Evolutionary conservation across 495 filamentous ascomycete genomes (phyloP).

Genomic region (Aspergillus ellipticus): DNA sequence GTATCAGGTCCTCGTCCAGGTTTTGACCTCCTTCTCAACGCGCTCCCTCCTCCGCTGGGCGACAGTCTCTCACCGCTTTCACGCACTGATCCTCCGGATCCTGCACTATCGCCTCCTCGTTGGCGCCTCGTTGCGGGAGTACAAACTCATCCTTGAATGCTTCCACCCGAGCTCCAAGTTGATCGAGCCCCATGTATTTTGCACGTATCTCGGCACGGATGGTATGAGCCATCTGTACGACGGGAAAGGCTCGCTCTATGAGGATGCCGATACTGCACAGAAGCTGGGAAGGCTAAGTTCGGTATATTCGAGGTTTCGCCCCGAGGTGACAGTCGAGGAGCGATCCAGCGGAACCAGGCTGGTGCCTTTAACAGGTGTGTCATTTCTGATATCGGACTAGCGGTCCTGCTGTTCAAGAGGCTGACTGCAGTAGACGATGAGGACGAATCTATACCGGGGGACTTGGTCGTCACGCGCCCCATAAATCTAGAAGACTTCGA

Average conservation of each 20-base stretch:
- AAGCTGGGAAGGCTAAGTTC: conserved; percentile 34
- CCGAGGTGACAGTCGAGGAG: conserved; percentile 47
- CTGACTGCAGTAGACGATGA: conserved; percentile 35
- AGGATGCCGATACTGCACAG: conserved; percentile 24
- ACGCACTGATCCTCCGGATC: conserved; percentile 63
- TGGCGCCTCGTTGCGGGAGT: conserved; percentile 53
- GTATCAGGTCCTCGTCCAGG: conserved; percentile 65
- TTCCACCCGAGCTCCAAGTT: conserved; percentile 69
- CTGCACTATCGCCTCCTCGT: conserved; percentile 60
- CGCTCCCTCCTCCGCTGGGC: conserved; percentile 56
- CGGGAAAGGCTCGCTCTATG: conserved; percentile 39
- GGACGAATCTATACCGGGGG: not conserved
- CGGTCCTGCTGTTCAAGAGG: conserved; percentile 4
- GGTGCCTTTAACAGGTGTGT: conserved; percentile 16
- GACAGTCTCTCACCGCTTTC: conserved; percentile 61
- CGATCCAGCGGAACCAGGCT: conserved; percentile 19
- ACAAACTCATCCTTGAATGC: conserved; percentile 70
- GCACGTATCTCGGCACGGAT: conserved; percentile 61
- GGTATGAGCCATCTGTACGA: conserved; percentile 39
- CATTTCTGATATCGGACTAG: not conserved
- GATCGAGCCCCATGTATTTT: conserved; percentile 64
- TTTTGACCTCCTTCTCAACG: conserved; percentile 60
- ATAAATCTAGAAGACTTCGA: conserved; percentile 64
- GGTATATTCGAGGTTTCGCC: conserved; percentile 60
- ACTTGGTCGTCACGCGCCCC: conserved; percentile 39